Base-by-base conservation (phyloP, 306 rosid species). In the Hippophae gyantsensis region DNA sequence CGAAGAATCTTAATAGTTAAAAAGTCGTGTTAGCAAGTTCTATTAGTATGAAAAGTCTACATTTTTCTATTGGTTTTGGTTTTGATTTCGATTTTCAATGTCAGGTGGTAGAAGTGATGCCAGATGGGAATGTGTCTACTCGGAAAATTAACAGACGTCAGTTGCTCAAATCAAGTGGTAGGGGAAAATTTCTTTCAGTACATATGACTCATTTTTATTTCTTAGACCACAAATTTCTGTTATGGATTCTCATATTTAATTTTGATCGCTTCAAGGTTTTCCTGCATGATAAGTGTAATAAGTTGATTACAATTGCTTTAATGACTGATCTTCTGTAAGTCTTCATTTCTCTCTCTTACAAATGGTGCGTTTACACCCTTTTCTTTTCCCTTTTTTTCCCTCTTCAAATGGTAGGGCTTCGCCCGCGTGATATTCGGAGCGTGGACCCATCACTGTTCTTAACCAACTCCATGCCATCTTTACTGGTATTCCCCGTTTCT, bases 401-500 rank as follows among this genome's bases (percentile, higher is more conserved):
- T 51, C 26, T 65, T 46, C 72, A 48, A 50, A 50, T 63, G 26
- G 64, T 84, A 93, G 99, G 99, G 57, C 97, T 93, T 68, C 97
- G 97, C 65, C 99, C 97, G 2, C 90, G 99, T 67, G 99, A 93
- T 72, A 71, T 93, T 56, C 81, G 97, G 67, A 93, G 97, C 84
- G 90, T 93, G 70, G 99, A 93, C 68, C 99, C 99, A 9, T 93
- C 94, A 13, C 69, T 93, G 77, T 93, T 88, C 82, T 72, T 93
- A 74, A 93, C 99, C 27, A 93, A 88, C 72, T 77, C 97, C 52
- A 73, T 86, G 82, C 97, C 99, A 62, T 71, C 95, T 63, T 86
- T 93, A 74, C 78, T 93, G 95, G 99, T 93, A 83, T 58, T 52
- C 51, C 56, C 43, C 32, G 47, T 54, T 48, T 44, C 7, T 11